Conservation (phyloP, 2,329 filamentous ascomycete species). For the Bipolaris sorokiniana region DNA sequence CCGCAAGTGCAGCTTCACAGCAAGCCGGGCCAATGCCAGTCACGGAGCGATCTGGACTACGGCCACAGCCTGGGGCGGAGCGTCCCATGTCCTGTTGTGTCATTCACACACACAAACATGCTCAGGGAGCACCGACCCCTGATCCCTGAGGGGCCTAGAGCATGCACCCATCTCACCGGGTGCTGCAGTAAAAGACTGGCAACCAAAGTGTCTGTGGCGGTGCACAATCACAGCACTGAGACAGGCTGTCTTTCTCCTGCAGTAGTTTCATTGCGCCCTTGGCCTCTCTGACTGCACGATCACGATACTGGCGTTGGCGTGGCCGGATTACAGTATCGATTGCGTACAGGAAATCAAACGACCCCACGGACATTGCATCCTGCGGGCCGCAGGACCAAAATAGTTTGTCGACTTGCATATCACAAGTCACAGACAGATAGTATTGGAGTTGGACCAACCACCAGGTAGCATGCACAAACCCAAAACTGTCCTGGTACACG, state of each 20-base stretch:
- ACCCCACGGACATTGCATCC: constrained; percentile 19
- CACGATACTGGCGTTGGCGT: constrained; percentile 4
- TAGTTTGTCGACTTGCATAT: constrained; percentile 20
- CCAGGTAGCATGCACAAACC: not conserved
- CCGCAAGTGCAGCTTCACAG: constrained; percentile 14
- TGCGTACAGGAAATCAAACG: constrained; percentile 26
- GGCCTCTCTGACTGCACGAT: not conserved
- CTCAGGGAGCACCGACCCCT: not conserved
- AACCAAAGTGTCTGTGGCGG: constrained; percentile 13
- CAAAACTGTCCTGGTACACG: constrained; percentile 5
- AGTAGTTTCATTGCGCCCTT: constrained; percentile 7
- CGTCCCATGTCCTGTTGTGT: constrained; percentile 17
- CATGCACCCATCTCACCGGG: not conserved
- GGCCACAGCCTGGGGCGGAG: constrained; percentile 27
- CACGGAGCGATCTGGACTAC: constrained; percentile 28
- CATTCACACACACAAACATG: constrained; percentile 15
- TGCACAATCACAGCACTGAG: constrained; percentile 3
- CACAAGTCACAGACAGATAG: constrained; percentile 2
- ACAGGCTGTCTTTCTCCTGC: constrained; percentile 9
- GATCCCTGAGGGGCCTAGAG: not conserved
- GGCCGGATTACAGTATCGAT: constrained; percentile 24
- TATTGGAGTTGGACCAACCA: constrained; percentile 2
- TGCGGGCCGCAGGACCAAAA: constrained; percentile 19
- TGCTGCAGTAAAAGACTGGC: constrained; percentile 5
- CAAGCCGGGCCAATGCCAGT: constrained; percentile 30